Conservation (phyloP, 2,329 filamentous ascomycete species). For the Cyphellophora attinorum region DNA sequence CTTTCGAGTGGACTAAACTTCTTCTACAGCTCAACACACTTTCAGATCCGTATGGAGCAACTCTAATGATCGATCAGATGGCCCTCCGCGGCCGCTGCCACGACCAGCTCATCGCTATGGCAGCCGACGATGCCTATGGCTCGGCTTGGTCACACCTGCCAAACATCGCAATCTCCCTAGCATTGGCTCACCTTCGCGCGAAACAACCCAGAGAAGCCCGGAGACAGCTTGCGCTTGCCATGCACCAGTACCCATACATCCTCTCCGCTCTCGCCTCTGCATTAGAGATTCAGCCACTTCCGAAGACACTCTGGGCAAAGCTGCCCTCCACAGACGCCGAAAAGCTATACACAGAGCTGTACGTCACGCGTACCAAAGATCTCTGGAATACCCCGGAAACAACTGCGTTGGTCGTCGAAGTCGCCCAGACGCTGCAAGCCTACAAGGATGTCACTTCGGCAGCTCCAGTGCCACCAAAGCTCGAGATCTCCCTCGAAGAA, state of each 20-base stretch:
- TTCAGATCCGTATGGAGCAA: constrained; percentile 72
- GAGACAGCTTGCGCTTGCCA: constrained; percentile 54
- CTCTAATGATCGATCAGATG: constrained; percentile 71
- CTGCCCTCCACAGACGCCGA: constrained; percentile 56
- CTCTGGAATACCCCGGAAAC: constrained; percentile 76
- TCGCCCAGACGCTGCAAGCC: constrained; percentile 48
- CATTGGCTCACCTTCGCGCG: constrained; percentile 65
- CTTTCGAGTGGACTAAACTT: constrained; percentile 86
- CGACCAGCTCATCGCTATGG: constrained; percentile 63
- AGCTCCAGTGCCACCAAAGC: constrained; percentile 26
- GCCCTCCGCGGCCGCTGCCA: constrained; percentile 73
- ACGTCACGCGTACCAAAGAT: constrained; percentile 66
- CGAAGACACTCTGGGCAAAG: constrained; percentile 74
- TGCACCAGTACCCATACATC: constrained; percentile 73
- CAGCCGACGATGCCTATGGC: constrained; percentile 42
- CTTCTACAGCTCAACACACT: constrained; percentile 63
- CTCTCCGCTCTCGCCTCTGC: constrained; percentile 72
- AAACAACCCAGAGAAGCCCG: constrained; percentile 58
- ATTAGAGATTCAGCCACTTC: constrained; percentile 64
- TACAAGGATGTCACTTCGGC: constrained; percentile 32
- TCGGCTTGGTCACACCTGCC: constrained; percentile 47
- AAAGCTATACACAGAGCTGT: constrained; percentile 64
- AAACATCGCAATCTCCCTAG: constrained; percentile 66
- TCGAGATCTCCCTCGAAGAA: constrained; percentile 45
- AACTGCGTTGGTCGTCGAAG: constrained; percentile 58